Base-by-base conservation (phyloP, 306 rosid genomes). In the Elaeagnus macrophylla region DNA sequence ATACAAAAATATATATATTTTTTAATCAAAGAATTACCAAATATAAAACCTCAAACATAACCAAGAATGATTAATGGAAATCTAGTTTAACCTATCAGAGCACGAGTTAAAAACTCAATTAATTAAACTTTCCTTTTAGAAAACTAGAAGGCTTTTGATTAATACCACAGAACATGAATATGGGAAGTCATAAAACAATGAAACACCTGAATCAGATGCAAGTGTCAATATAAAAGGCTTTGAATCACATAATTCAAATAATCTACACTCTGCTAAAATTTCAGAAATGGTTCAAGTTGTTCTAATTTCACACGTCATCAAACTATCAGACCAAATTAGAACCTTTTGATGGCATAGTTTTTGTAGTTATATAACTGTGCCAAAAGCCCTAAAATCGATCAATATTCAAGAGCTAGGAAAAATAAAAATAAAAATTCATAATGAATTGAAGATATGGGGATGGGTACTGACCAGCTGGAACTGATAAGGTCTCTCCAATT, bases 401-500 rank as follows among this genome's bases (percentile, higher is more conserved):
- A 25, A 47, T n/a, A 59, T 5, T 47, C 1, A 15, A 44, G 13
- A 15, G 37, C 49, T 32, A 3, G 1, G 8, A 45, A 57, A 10
- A 18, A n/a, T 43, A 11, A 32, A 37, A n/a, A n/a, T n/a, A n/a
- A 53, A 20, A 54, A 5, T 9, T 3, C 39, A 8, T 15, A 37
- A 25, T n/a, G 62, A 6, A 38, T 11, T 37, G 55, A 62, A n/a
- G n/a, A n/a, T n/a, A n/a, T n/a, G 53, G 69, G 77, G 53, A 64
- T 48, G 79, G 66, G 47, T 46, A 77, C 73, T 77, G 13, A 90
- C 97, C 97, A 86, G 48, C 89, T 86, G 0, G 97, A 91, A 61
- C 14, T 72, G 55, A 91, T 61, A 17, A 86, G 84, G 50, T 91
- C 93, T 73, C 76, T 80, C 96, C 96, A 91, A 69, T 77, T 86